Evolutionary conservation across 805 yeast species (phyloP).

Genomic region (Wickerhamomyces silvicola): DNA sequence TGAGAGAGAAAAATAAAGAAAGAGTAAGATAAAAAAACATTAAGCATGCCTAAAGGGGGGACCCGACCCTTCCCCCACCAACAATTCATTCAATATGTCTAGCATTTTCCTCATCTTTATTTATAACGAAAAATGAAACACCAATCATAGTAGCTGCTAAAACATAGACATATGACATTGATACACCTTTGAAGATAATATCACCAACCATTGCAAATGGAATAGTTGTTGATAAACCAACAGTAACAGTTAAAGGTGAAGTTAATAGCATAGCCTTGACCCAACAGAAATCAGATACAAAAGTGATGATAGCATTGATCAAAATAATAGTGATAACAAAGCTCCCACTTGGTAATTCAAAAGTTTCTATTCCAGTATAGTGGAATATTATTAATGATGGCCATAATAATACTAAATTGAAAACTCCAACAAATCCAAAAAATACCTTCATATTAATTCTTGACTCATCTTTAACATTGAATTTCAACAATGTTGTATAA

Average conservation of each 20-base stretch:
- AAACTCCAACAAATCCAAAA: conserved; percentile 92
- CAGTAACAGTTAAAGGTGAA: conserved; percentile 91
- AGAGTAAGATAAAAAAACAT: not conserved
- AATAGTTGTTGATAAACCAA: conserved; percentile 87
- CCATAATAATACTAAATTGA: conserved; percentile 72
- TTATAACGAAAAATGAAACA: conserved; percentile 76
- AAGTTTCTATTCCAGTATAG: conserved; percentile 55
- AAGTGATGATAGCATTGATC: conserved; percentile 69
- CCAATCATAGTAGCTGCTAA: conserved; percentile 79
- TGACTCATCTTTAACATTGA: conserved; percentile 65
- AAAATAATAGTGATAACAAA: conserved; percentile 48
- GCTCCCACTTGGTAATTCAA: conserved; percentile 59
- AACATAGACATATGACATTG: conserved; percentile 55
- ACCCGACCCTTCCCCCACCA: no score
- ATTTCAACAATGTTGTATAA: conserved; percentile 79
- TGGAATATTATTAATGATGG: conserved; percentile 70
- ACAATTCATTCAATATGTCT: conserved; percentile 20
- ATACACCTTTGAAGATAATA: conserved; percentile 59
- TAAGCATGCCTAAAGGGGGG: no score
- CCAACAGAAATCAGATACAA: conserved; percentile 91
- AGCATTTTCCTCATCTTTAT: conserved; percentile 70
- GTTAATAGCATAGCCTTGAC: conserved; percentile 91
- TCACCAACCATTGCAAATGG: conserved; percentile 95
- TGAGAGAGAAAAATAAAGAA: no score
- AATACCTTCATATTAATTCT: conserved; percentile 79